Evolutionary conservation across 768 basidiomycete genomes (phyloP).

Genomic region (Crassisporium funariophilum): DNA sequence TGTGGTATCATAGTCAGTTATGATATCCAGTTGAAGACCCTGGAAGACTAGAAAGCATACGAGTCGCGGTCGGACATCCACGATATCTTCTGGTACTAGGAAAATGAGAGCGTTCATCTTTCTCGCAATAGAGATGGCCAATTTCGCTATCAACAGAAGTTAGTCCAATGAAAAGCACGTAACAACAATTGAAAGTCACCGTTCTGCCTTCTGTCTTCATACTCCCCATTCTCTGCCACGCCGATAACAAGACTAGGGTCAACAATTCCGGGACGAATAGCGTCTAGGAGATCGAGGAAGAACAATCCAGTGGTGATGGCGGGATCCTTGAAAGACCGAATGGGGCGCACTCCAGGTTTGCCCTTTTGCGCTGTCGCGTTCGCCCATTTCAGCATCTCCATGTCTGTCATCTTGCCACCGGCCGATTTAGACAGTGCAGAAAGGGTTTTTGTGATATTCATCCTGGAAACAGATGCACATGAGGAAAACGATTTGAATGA

Average conservation of each 20-base stretch:
- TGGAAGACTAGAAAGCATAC: slow-evolving; percentile 46
- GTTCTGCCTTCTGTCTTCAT: slow-evolving; percentile 91
- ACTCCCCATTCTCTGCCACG: slow-evolving; percentile 62
- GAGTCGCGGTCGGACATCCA: slow-evolving; percentile 88
- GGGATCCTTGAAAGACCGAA: slow-evolving; percentile 95
- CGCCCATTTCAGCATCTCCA: slow-evolving; percentile 95
- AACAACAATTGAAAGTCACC: slow-evolving; percentile 51
- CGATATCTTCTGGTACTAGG: slow-evolving; percentile 95
- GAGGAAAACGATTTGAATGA: background rate
- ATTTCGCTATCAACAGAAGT: slow-evolving; percentile 80
- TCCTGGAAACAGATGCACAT: slow-evolving; percentile 35
- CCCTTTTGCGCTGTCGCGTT: slow-evolving; percentile 82
- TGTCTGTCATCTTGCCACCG: slow-evolving; percentile 86
- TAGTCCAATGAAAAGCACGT: slow-evolving; percentile 3
- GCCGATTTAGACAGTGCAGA: slow-evolving; percentile 68
- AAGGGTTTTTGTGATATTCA: slow-evolving; percentile 92
- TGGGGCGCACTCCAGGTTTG: slow-evolving; percentile 58
- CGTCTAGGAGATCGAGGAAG: slow-evolving; percentile 91
- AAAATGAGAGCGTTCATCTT: slow-evolving; percentile 97
- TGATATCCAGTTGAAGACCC: background rate
- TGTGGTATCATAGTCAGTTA: slow-evolving; percentile 27
- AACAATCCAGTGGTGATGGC: slow-evolving; percentile 86
- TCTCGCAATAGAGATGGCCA: slow-evolving; percentile 97
- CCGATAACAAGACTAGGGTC: slow-evolving; percentile 79
- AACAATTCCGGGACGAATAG: slow-evolving; percentile 91